These are phyloP conservation scores for Mucor piriformis DNA, from an alignment of 371 early-diverging fungal species.

Conservation along the genomic window DNA sequence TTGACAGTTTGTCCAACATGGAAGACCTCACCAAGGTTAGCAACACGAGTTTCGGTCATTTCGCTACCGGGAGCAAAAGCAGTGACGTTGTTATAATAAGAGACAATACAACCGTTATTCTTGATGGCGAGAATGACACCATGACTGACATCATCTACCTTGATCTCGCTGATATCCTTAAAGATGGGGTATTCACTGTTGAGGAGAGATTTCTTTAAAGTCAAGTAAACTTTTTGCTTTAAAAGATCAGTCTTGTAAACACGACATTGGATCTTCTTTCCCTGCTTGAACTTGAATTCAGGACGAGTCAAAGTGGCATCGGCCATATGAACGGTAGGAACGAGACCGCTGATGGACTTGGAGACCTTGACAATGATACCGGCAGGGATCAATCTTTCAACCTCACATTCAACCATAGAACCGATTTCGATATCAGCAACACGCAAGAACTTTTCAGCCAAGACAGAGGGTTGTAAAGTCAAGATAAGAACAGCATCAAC, in stretches of 20 bases:
- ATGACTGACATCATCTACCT: conserved; percentile 62
- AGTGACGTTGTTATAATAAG: conserved; percentile 74
- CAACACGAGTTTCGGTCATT: conserved; percentile 57
- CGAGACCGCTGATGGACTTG: conserved; percentile 69
- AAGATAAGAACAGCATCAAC: conserved; percentile 74
- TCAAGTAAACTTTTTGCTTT: conserved; percentile 65
- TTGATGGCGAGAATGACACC: conserved; percentile 69
- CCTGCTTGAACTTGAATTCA: conserved; percentile 78
- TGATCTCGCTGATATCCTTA: conserved; percentile 54
- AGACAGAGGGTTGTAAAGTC: conserved; percentile 70
- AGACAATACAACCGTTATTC: conserved; percentile 72
- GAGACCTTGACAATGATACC: conserved; percentile 73
- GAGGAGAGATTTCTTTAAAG: conserved; percentile 82
- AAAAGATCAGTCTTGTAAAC: conserved; percentile 66
- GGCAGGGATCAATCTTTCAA: conserved; percentile 49
- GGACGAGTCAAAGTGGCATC: conserved; percentile 77
- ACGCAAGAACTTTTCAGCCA: conserved; percentile 72
- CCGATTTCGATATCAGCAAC: conserved; percentile 75
- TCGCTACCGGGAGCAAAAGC: conserved; percentile 74
- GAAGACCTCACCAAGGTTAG: conserved; percentile 54
- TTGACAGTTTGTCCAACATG: conserved; percentile 80
- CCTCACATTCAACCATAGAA: conserved; percentile 60
- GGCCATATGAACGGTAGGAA: conserved; percentile 74
- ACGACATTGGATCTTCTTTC: conserved; percentile 67
- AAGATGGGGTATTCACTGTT: conserved; percentile 72